Evolutionary conservation across 768 basidiomycete genomes (phyloP), one percentile per base, ranked within the genome.

Genomic region (Mycena sanguinolenta): DNA sequence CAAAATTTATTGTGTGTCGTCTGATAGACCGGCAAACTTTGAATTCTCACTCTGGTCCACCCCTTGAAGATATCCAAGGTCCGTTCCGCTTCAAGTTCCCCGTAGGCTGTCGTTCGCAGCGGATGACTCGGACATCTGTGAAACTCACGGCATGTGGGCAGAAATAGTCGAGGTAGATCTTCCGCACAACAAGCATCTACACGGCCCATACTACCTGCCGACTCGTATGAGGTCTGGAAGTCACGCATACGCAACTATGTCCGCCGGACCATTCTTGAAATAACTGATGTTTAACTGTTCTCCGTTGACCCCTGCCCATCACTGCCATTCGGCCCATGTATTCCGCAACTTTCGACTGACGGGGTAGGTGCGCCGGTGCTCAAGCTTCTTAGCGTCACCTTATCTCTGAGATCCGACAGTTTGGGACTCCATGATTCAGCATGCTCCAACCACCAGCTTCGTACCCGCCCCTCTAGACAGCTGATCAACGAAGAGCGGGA

Each of bases 331-430:
- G 17, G 19, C 5, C 25, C 32, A 23, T 46, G 34, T 34, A 58
- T 44, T 42, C 39, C 39, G 38, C n/a, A 55, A 34, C 23, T n/a
- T 50, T 49, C 17, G 57, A 49, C 32, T 25, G 36, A n/a, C 44
- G 13, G n/a, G 25, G 23, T 19, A 25, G 25, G n/a, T 16, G 27
- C 19, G 19, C 21, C n/a, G 19, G 21, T 6, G 16, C 50, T 32
- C 28, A 53, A 60, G 23, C 50, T 67, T 53, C 49, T 59, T 36
- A 38, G 23, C 5, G 39, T 42, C 23, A 21, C 44, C 65, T 60
- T 67, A 54, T 60, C 58, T 46, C 17, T 60, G 64, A 60, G 65
- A 67, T 65, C 63, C 55, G 63, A 39, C 19, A 10, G 46, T 19
- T 6, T n/a, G 21, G 44, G 7, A 21, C 30, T 42, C n/a, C 30